Evolutionary conservation across 1,284 basidiomycete genomes (phyloP).

Genomic region (Cryptococcus sp.): DNA sequence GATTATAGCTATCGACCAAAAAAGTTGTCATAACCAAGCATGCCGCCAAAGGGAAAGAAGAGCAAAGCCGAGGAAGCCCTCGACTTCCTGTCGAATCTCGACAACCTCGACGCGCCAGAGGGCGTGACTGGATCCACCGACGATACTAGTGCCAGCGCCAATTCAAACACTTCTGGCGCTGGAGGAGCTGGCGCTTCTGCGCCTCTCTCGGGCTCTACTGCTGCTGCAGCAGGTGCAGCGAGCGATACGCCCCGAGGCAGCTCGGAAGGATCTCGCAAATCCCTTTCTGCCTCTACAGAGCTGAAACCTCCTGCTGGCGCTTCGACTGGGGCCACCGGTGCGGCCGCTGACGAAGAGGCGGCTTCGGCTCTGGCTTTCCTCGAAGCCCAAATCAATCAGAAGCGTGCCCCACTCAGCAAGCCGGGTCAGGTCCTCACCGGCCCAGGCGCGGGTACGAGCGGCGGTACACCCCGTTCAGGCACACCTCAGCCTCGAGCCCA

Average conservation of each 20-base stretch:
- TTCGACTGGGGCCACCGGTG: conserved; percentile 58
- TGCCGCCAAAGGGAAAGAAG: conserved; percentile 52
- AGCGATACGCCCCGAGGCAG: conserved; percentile 2
- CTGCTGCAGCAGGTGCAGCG: not conserved
- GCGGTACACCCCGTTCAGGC: conserved; percentile 23
- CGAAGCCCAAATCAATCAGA: conserved; percentile 85
- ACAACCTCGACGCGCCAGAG: conserved; percentile 62
- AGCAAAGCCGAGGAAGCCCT: conserved; percentile 86
- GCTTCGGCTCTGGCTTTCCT: conserved; percentile 77
- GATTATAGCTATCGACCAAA: no score
- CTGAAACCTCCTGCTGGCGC: conserved; percentile 1
- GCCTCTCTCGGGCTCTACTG: conserved; percentile 14
- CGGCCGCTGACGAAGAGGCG: conserved; percentile 59
- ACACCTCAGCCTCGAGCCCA: conserved; percentile 21
- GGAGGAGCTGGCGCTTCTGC: conserved; percentile 21
- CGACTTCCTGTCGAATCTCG: conserved; percentile 85
- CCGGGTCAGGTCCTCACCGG: conserved; percentile 12
- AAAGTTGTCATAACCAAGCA: conserved; percentile 6
- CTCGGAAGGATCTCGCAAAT: conserved; percentile 2
- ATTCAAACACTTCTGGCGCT: conserved; percentile 5
- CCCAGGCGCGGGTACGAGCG: not conserved
- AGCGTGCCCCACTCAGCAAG: conserved; percentile 52
- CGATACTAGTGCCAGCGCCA: not conserved
- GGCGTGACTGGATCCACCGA: not conserved
- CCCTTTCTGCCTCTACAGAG: not conserved